Evolutionary conservation across 306 rosid genomes (phyloP).

Genomic region (Vicia sativa): DNA sequence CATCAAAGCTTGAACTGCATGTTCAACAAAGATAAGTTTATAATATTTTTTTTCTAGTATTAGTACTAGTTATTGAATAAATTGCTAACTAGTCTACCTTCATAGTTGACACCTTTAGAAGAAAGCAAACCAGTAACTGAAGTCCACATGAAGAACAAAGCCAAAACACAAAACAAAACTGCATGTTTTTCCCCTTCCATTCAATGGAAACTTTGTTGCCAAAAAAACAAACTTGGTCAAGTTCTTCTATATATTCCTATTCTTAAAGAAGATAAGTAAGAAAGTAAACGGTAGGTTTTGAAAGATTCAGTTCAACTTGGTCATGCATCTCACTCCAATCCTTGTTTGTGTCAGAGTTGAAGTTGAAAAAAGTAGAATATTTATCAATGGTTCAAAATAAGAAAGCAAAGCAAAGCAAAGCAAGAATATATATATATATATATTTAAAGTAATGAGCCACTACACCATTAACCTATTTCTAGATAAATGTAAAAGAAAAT

Average conservation of each 20-base stretch:
- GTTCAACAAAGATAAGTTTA: not conserved
- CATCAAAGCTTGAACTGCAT: constrained; percentile 78
- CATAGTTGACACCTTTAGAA: constrained; percentile 82
- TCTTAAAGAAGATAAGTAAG: constrained; percentile 17
- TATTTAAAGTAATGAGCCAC: constrained; percentile 44
- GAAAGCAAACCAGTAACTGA: constrained; percentile 62
- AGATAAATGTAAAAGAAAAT: constrained; percentile 58
- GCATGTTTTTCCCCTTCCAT: constrained; percentile 55
- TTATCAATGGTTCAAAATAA: constrained; percentile 50
- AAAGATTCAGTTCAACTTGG: constrained; percentile 51
- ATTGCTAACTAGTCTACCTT: constrained; percentile 61
- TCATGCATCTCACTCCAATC: constrained; percentile 53
- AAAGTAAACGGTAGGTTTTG: constrained; percentile 49
- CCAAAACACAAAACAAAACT: constrained; percentile 42
- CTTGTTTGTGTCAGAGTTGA: constrained; percentile 52
- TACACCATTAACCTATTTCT: constrained; percentile 46
- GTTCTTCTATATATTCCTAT: constrained; percentile 21
- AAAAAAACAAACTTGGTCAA: constrained; percentile 31
- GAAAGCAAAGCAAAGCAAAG: constrained; percentile 47
- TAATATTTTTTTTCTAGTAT: not conserved
- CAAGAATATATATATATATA: too few relatives aligned
- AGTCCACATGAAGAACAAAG: constrained; percentile 53
- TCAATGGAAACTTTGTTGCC: constrained; percentile 25
- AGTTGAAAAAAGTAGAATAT: constrained; percentile 52
- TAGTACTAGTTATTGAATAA: not conserved